Evolutionary conservation across 169 alveolate species (phyloP), one percentile per base, ranked within the genome.

Genomic region (Eimeria sp.): DNA sequence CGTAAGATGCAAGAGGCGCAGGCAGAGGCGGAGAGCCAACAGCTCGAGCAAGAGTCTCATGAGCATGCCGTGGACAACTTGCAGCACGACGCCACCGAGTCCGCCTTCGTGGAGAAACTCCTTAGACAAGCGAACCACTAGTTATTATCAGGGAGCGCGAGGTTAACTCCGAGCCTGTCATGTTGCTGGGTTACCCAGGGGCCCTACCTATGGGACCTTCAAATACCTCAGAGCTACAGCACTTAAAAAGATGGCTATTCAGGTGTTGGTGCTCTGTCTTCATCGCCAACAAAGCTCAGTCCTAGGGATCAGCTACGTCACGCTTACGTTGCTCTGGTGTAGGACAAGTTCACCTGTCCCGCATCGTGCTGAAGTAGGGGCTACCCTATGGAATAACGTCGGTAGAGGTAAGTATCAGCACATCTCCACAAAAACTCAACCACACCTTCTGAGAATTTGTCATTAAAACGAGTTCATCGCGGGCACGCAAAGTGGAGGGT

Each of bases 1-100:
- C 93, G 76, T 8, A 87, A 66, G 46, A 64, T 87, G 93, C 93
- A 87, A 87, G 93, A 87, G 40, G 93, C 72, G 66, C 93, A 87
- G 83, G 56, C 54, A 18, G 93, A 87, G 83, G 93, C 78, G 52
- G 93, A 87, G 52, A 62, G 37, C 56, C 93, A 87, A 52, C 93
- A 62, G 68, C 93, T 33, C 30, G 76, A 62, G 82, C 83, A 62
- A 66, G 82, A 87, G 54, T 6, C 62, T 16, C 82, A 37, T 56
- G 93, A 87, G 52, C 82, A 87, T 30, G 56, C 72, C 52, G 93
- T 87, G 64, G 93, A 87, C n/a, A 40, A n/a, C 66, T 37, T 43
- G 60, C 66, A 64, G 54, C 60, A 52, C 52, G 93, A 87, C 6
- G 83, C 52, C 82, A 58, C 93, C 23, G 93, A 87, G 54, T 87